Evolutionary conservation across 1,284 basidiomycete species (phyloP).

Genomic region (Porogramme epimiltina): DNA sequence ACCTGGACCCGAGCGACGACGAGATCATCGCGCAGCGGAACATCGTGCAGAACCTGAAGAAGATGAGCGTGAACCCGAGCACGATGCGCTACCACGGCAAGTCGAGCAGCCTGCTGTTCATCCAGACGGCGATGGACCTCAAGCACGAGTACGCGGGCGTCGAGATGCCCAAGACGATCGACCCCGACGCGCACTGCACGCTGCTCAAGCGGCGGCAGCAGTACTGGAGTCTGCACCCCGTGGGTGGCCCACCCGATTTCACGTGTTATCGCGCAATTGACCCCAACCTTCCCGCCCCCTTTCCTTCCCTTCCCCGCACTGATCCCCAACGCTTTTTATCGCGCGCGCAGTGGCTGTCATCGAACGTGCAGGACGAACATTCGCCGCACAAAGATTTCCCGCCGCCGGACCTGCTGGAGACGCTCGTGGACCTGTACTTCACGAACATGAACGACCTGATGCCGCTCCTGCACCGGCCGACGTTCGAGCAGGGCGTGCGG

Average conservation of each 20-base stretch:
- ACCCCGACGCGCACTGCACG: conserved; percentile 19
- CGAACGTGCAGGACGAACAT: conserved; percentile 31
- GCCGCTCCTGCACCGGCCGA: conserved; percentile 79
- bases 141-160: conserved; percentile 45
- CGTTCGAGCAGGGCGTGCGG: conserved; percentile 66
- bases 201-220: conserved; percentile 26
- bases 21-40: conserved; percentile 32
- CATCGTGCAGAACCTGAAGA: conserved; percentile 28
- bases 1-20: conserved; percentile 40
- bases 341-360: conserved; percentile 33
- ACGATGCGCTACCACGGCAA: conserved; percentile 52
- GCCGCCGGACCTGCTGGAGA: conserved; percentile 57
- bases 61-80: conserved; percentile 32
- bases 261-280: conserved; percentile 2
- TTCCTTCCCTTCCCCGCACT: neutral
- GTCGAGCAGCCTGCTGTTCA: conserved; percentile 51
- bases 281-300: neutral
- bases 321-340: neutral
- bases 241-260: too few relatives aligned
- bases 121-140: conserved; percentile 51
- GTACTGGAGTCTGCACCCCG: conserved; percentile 33
- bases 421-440: conserved; percentile 76
- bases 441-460: conserved; percentile 56
- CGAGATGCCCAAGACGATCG: conserved; percentile 16
- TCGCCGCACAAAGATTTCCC: conserved; percentile 51